Conservation (phyloP, 2,329 filamentous ascomycete species). For the Rhexocercosporidium sp. region DNA sequence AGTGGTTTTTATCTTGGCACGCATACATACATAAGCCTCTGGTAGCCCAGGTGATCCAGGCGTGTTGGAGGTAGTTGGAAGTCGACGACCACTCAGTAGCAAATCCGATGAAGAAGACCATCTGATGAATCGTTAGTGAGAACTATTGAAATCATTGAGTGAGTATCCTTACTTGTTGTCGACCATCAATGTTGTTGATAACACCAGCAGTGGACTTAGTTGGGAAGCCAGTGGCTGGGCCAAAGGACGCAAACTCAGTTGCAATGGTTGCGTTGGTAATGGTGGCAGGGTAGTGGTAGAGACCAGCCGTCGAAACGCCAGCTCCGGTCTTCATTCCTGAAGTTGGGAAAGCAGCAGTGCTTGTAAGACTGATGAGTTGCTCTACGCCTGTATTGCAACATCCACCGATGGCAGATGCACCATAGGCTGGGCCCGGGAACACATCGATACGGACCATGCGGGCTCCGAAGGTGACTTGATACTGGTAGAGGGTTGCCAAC, state of each 20-base stretch:
- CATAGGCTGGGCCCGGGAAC: constrained; percentile 57
- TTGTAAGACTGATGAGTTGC: constrained; percentile 59
- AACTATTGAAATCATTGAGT: not conserved
- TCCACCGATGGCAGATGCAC: constrained; percentile 44
- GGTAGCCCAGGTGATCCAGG: constrained; percentile 67
- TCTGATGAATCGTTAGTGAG: constrained; percentile 38
- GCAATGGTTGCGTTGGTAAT: constrained; percentile 59
- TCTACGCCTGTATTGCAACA: constrained; percentile 56
- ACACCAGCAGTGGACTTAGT: constrained; percentile 57
- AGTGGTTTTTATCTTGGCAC: not conserved
- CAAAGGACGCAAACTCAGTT: constrained; percentile 60
- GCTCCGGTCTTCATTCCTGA: constrained; percentile 57
- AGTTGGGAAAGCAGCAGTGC: constrained; percentile 57
- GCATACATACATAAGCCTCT: constrained; percentile 52
- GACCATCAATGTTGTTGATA: constrained; percentile 61
- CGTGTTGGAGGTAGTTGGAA: constrained; percentile 64
- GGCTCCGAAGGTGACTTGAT: constrained; percentile 62
- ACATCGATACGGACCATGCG: constrained; percentile 66
- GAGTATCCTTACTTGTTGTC: constrained; percentile 51
- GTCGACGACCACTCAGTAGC: constrained; percentile 51
- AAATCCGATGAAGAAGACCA: constrained; percentile 64
- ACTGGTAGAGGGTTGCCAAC: constrained; percentile 60
- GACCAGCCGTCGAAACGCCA: constrained; percentile 53
- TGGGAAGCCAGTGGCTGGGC: constrained; percentile 47
- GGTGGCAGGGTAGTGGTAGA: constrained; percentile 63